phyloP scores from a whole-genome alignment of 2,329 filamentous ascomycete species.

The Dactylellina parvicollis region DNA sequence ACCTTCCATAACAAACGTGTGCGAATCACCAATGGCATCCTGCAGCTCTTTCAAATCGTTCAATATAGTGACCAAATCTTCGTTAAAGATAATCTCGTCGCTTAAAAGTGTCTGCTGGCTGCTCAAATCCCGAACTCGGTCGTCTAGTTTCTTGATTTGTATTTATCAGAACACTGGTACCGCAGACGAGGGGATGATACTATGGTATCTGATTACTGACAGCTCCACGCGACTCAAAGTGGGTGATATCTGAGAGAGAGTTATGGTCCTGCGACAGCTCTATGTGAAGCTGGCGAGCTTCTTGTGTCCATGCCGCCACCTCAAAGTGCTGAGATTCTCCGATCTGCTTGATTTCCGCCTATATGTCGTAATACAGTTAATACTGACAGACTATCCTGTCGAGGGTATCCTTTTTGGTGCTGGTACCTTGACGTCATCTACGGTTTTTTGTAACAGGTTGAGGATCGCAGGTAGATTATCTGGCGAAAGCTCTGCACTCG shows the following conservation, averaged over 20 bases:
- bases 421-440: constrained; percentile 46
- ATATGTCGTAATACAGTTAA: background rate
- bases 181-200: background rate
- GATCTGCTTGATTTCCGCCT: constrained; percentile 57
- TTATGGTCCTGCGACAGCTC: constrained; percentile 54
- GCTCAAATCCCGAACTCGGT: constrained; percentile 53
- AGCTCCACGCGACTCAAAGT: constrained; percentile 40
- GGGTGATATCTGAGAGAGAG: constrained; percentile 36
- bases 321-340: constrained; percentile 53
- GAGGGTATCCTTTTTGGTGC: constrained; percentile 1
- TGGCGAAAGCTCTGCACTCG: constrained; percentile 54
- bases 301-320: constrained; percentile 56
- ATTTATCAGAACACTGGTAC: constrained; percentile 32
- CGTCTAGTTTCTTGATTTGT: constrained; percentile 54
- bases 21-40: constrained; percentile 53
- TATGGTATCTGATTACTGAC: constrained; percentile 25
- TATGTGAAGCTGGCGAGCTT: constrained; percentile 55
- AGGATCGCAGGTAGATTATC: constrained; percentile 56
- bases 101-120: constrained; percentile 54
- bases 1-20: constrained; percentile 31
- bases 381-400: background rate
- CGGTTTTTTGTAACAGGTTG: constrained; percentile 54
- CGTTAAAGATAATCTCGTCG: constrained; percentile 56
- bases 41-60: constrained; percentile 55
- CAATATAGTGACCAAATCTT: constrained; percentile 55